Evolutionary conservation across 495 filamentous ascomycete genomes (phyloP), one percentile per base, ranked within the genome.

Genomic region (Talaromyces trachyspermus): DNA sequence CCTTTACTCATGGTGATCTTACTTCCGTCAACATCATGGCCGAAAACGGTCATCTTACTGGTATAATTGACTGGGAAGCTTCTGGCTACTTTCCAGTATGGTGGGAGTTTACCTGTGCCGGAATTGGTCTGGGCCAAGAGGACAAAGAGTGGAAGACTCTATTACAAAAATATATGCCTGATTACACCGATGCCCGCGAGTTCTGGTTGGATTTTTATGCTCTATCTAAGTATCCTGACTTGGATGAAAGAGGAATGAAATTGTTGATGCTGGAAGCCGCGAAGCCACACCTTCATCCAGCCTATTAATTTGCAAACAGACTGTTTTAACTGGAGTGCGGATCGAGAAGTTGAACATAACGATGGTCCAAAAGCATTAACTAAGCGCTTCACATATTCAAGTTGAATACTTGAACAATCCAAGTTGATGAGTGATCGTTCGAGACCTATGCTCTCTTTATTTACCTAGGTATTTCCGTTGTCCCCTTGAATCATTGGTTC

Each of bases 21-120:
- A 56, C 55, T 12, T 36, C 26, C 37, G 52, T 60, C 15, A 65
- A 66, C 24, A 58, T 66, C 32, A 62, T 68, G 25, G 55, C 65
- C 11, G 27, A 55, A 0, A 46, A 53, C 33, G 50, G 54, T 3
- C 33, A 51, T 20, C 35, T 66, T 11, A 53, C 47, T 0, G 63
- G 54, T 12, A 59, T 61, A 1, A 50, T 69, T 17, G 65, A 69
- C 25, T 63, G 65, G 63, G 63, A 66, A 39, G 23, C 18, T 20
- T 54, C 60, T 12, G 61, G 63, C 3, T 66, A 59, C 30, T 60
- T 52, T 23, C 65, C 59, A 19, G 53, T 58, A 8, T 64, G 63
- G 63, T 58, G 56, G 60, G 58, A 69, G 48, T 70, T 58, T 49
- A 23, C 43, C 10, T 49, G 46, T 33, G 25, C 47, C 14, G 25